Percentiles rank a stretch among this genome's conserved stretches.
These are phyloP conservation scores for Mantamonas sphyraenae DNA, from an alignment of 78 protist species.

Conservation along the genomic window DNA sequence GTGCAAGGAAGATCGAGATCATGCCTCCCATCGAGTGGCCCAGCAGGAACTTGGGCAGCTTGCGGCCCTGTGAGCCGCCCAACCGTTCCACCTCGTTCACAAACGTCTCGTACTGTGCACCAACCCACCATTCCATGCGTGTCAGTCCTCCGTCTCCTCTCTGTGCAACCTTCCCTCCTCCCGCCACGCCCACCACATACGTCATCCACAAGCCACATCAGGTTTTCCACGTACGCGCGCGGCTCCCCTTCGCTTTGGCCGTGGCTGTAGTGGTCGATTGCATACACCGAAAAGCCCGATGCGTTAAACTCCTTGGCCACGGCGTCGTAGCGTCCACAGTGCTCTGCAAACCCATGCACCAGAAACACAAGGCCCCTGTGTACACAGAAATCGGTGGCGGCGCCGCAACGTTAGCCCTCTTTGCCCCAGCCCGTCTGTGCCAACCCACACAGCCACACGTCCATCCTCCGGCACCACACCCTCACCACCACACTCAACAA, in stretches of 20 bases:
- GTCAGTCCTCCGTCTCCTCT: too few relatives aligned
- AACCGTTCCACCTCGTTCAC: not conserved
- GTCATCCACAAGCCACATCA: not conserved
- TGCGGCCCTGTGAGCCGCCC: not conserved
- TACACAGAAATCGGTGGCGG: too few relatives aligned
- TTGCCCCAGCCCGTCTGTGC: too few relatives aligned
- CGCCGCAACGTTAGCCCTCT: too few relatives aligned
- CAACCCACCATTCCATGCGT: too few relatives aligned
- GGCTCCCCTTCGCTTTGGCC: not conserved
- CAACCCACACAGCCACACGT: too few relatives aligned
- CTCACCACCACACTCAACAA: too few relatives aligned
- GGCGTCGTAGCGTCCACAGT: not conserved
- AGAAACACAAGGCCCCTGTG: not conserved
- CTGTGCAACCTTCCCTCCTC: too few relatives aligned
- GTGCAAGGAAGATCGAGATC: not conserved
- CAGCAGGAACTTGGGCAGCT: not conserved
- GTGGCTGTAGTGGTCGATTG: constrained; percentile 1
- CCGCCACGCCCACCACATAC: too few relatives aligned
- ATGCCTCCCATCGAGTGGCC: constrained; percentile 3
- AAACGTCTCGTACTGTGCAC: not conserved
- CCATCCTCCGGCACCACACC: too few relatives aligned
- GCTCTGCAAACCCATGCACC: not conserved
- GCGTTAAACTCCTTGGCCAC: not conserved
- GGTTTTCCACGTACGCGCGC: not conserved
- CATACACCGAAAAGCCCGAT: not conserved